Percentiles rank a stretch among this genome's conserved stretches.
Conservation (phyloP, 106 monocot genomes). For the Agapanthus africanus region DNA sequence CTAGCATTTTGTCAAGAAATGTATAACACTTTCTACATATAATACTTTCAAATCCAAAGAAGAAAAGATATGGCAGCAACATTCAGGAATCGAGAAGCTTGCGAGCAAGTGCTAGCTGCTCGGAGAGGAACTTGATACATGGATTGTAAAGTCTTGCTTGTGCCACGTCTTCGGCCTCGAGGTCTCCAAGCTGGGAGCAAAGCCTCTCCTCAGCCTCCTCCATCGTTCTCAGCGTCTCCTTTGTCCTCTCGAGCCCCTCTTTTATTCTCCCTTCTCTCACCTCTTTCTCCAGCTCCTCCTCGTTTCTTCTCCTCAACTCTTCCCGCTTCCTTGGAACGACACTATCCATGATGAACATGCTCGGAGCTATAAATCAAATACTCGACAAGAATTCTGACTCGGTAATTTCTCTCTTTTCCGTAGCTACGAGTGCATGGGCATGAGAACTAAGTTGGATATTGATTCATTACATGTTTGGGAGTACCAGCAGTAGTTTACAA, state of each 20-base stretch:
- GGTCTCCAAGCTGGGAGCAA: slow-evolving; percentile 27
- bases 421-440: no score
- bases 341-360: neutral
- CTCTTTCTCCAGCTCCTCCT: slow-evolving; percentile 27
- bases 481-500: no score
- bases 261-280: slow-evolving; percentile 22
- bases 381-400: no score
- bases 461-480: no score
- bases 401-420: no score
- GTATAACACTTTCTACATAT: no score
- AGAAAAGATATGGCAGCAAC: no score
- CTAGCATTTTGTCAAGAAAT: no score
- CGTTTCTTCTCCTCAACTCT: slow-evolving; percentile 14
- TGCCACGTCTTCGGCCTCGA: slow-evolving; percentile 23
- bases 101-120: slow-evolving; percentile 9
- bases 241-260: slow-evolving; percentile 23
- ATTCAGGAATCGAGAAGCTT: no score
- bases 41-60: no score
- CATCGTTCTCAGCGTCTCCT: slow-evolving; percentile 17
- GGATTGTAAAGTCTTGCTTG: slow-evolving; percentile 18
- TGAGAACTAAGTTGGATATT: no score
- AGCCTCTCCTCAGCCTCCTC: slow-evolving; percentile 43
- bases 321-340: neutral
- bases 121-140: slow-evolving; percentile 12
- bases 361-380: neutral